These are phyloP conservation scores for Lenzites betulinus DNA, from an alignment of 768 basidiomycete species.

Conservation along the genomic window DNA sequence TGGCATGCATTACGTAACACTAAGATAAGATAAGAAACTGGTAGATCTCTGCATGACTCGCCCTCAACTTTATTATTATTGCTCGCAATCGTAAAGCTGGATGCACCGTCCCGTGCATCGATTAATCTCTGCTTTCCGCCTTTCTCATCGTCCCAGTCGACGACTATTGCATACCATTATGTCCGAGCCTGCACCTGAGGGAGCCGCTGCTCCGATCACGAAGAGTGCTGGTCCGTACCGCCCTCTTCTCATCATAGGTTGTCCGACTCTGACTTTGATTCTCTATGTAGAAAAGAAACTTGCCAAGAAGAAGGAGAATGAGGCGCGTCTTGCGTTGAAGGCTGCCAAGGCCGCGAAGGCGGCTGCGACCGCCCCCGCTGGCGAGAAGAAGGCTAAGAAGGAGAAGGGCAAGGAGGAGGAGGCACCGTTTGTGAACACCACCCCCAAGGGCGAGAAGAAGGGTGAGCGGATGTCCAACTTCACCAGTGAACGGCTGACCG, in stretches of 20 bases:
- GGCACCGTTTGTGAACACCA: conserved; percentile 82
- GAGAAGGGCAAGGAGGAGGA: conserved; percentile 74
- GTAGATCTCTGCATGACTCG: conserved; percentile 13
- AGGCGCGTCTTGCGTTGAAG: conserved; percentile 76
- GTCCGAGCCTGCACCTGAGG: conserved; percentile 9
- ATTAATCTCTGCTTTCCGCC: conserved; percentile 13
- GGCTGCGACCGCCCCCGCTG: conserved; percentile 40
- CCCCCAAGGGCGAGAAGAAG: conserved; percentile 92
- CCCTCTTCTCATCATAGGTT: neutral
- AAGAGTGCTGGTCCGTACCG: conserved; percentile 18
- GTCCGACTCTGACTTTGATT: neutral
- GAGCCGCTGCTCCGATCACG: conserved; percentile 12
- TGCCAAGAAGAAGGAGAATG: conserved; percentile 78
- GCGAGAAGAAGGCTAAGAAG: conserved; percentile 80
- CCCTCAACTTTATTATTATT: conserved; percentile 13
- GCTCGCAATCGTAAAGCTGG: conserved; percentile 2
- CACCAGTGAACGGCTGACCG: neutral
- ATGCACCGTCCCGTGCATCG: conserved; percentile 22
- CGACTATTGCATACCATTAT: conserved; percentile 11
- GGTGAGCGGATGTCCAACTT: conserved; percentile 47
- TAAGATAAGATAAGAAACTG: conserved; percentile 16
- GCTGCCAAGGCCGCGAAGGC: conserved; percentile 42
- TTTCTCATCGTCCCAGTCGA: conserved; percentile 12
- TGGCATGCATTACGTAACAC: no score
- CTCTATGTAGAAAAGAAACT: conserved; percentile 72